phyloP scores from a whole-genome alignment of 1,139 yeast species.

The Meyerozyma smithsonii region DNA sequence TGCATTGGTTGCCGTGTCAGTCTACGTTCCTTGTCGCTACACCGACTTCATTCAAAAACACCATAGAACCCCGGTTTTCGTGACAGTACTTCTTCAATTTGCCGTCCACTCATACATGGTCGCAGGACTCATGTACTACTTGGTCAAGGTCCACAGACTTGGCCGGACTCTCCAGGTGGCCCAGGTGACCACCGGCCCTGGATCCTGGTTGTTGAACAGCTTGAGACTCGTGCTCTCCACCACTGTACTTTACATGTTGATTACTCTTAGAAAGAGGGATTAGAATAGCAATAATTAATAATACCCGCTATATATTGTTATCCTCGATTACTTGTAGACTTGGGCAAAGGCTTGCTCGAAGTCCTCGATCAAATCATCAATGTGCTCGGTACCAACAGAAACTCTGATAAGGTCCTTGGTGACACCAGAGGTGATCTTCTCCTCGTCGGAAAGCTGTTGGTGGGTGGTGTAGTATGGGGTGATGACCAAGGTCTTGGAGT shows the following conservation, averaged over 20 bases:
- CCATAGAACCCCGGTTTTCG: background rate
- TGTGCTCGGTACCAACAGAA: conserved; percentile 83
- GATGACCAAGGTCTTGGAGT: conserved; percentile 87
- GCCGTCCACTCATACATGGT: background rate
- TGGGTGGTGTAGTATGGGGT: conserved; percentile 96
- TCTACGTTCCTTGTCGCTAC: background rate
- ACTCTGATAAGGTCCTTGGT: conserved; percentile 83
- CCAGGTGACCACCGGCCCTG: background rate
- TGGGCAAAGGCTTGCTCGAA: conserved; percentile 73
- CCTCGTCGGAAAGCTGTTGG: conserved; percentile 80
- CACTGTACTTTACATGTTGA: background rate
- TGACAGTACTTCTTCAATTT: background rate
- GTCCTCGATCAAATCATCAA: conserved; percentile 84
- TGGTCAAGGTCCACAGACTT: background rate
- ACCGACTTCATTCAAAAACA: background rate
- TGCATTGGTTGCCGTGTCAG: background rate
- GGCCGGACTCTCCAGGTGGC: conserved; percentile 1
- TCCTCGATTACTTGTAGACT: conserved; percentile 32
- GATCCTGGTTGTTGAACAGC: conserved; percentile 1
- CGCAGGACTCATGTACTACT: conserved; percentile 1
- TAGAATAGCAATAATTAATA: too few species aligned
- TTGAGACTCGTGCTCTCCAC: background rate
- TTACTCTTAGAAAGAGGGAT: background rate
- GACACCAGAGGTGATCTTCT: conserved; percentile 79
- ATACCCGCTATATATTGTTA: background rate